Evolutionary conservation across 106 monocot species (phyloP), one percentile per base, ranked within the genome.

Genomic region (Posidonia australis): DNA sequence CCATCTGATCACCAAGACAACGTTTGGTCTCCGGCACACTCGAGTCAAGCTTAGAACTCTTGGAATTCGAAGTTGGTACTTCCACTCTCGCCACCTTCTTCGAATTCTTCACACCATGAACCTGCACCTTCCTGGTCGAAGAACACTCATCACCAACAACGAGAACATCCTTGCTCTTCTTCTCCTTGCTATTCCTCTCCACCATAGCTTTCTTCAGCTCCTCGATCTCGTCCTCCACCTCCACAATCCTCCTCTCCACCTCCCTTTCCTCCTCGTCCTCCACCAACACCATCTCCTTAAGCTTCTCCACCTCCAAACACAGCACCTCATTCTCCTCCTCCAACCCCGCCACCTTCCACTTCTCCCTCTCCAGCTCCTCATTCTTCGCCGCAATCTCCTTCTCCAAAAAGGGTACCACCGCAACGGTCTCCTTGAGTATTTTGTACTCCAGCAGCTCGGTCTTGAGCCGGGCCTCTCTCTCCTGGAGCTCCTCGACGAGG

Each of bases 391-490:
- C 59, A 60, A 92, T 56, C 63, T 96, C 80, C 36, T 68, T 57
- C 76, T 98, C 98, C 11, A 96, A 72, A 67, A 90, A 87, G 22
- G 96, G 96, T 0, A 96, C 96, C 24, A 96, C 77, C 60, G 86
- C 75, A 48, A 80, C 87, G 17, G 96, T 90, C 75, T 96, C 96
- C 68, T 75, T 86, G 23, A 90, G 74, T 18, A 96, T 70, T 70
- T 96, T 96, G 68, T 96, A 87, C 83, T 96, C 94, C 18, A 96
- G 76, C 18, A 96, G 70, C 87, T 96, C 76, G 14, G 80, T 83
- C 29, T 77, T 72, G 43, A 96, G 81, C 11, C 82, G 79, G 30
- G 87, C 90, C 72, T 90, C 96, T 31, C 51, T 72, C 72, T 94
- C 94, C 57, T 77, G 90, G 42, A 96, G 86, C 45, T 87, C 82